These are phyloP conservation scores for Lentinus polychrous DNA, from an alignment of 1,284 basidiomycete genomes.

Conservation along the genomic window DNA sequence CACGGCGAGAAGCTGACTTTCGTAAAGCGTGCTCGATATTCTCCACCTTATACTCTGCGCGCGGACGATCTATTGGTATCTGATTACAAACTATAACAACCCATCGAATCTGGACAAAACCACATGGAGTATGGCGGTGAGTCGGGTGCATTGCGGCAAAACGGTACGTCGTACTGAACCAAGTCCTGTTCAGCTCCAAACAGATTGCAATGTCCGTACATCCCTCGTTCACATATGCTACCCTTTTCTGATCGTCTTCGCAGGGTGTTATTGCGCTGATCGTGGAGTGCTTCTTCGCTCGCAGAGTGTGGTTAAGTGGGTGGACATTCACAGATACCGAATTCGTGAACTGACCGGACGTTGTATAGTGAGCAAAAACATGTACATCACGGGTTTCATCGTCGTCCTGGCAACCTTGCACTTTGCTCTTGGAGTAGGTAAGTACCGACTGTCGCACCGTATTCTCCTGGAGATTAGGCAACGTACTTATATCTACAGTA, in stretches of 20 bases:
- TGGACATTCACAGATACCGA: slow-evolving; percentile 5
- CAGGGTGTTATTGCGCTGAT: slow-evolving; percentile 23
- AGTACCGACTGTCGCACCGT: neutral
- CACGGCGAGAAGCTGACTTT: neutral
- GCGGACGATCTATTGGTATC: slow-evolving; percentile 25
- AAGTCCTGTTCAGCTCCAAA: slow-evolving; percentile 17
- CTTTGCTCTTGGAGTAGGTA: slow-evolving; percentile 19
- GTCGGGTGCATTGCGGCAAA: slow-evolving; percentile 4
- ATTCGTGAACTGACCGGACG: neutral
- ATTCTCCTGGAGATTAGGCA: neutral
- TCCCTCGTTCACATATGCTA: neutral
- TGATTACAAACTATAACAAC: slow-evolving; percentile 22
- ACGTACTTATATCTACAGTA: slow-evolving; percentile 7
- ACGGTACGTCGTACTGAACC: neutral
- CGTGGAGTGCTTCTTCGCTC: slow-evolving; percentile 27
- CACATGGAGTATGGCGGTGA: slow-evolving; percentile 25
- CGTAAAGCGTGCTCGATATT: slow-evolving; percentile 5
- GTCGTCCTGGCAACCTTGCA: slow-evolving; percentile 20
- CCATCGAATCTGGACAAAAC: slow-evolving; percentile 16
- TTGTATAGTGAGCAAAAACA: slow-evolving; percentile 20
- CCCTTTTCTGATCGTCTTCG: neutral
- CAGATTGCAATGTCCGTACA: slow-evolving; percentile 23
- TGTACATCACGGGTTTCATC: slow-evolving; percentile 21
- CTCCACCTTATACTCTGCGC: slow-evolving; percentile 22
- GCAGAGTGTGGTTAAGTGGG: slow-evolving; percentile 25